These are phyloP conservation scores for Phytophthora parvispora DNA, from an alignment of 352 stramenopile species.

Conservation along the genomic window DNA sequence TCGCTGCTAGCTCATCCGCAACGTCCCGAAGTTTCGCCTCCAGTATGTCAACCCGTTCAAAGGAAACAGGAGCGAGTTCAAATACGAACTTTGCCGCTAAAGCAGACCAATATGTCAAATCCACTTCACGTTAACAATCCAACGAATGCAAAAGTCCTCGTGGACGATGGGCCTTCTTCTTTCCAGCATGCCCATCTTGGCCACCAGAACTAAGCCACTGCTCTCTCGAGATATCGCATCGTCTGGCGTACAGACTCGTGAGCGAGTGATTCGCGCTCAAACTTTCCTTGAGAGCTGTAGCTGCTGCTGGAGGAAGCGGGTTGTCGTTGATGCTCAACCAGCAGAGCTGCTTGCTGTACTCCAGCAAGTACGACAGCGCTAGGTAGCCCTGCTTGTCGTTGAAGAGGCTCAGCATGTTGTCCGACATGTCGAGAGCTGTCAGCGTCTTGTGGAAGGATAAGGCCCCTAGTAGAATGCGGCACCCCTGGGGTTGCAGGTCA, in stretches of 20 bases:
- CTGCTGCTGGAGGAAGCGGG: conserved; percentile 27
- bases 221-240: conserved; percentile 33
- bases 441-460: conserved; percentile 66
- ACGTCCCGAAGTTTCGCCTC: conserved; percentile 11
- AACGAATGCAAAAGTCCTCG: conserved; percentile 27
- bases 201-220: conserved; percentile 5
- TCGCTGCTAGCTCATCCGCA: background rate
- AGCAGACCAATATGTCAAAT: no score
- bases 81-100: conserved; percentile 16
- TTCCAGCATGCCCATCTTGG: background rate
- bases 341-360: conserved; percentile 57
- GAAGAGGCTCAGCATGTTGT: conserved; percentile 66
- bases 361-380: conserved; percentile 60
- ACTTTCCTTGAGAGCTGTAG: conserved; percentile 24
- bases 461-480: conserved; percentile 57
- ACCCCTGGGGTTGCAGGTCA: conserved; percentile 63
- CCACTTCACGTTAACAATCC: conserved; percentile 29
- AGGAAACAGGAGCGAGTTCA: background rate
- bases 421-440: conserved; percentile 65
- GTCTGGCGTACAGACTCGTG: conserved; percentile 39
- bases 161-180: background rate
- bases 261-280: conserved; percentile 49
- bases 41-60: conserved; percentile 16
- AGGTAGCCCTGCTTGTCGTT: conserved; percentile 64
- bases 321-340: conserved; percentile 60